Evolutionary conservation across 2,329 filamentous ascomycete species (phyloP).

Genomic region (Amesomyces nigricolor): DNA sequence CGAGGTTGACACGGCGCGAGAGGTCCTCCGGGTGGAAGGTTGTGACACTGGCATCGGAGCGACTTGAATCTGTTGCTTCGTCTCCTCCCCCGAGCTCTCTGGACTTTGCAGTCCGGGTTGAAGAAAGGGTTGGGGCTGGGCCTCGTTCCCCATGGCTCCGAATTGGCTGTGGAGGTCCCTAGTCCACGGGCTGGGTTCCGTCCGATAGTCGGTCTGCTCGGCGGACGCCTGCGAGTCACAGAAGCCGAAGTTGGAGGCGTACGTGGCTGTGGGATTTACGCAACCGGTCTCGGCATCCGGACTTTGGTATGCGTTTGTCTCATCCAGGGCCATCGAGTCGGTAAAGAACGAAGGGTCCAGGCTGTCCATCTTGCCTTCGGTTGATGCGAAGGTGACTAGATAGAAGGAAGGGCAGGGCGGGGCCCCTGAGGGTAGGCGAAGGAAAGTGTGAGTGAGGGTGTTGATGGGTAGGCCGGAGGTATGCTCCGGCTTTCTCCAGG

Average conservation of each 20-base stretch:
- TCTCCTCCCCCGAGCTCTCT: conserved; percentile 17
- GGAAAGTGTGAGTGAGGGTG: no score
- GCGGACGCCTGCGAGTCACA: conserved; percentile 4
- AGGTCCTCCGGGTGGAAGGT: conserved; percentile 19
- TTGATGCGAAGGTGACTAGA: not conserved
- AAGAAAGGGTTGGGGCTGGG: conserved; percentile 20
- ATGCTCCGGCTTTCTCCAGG: conserved; percentile 5
- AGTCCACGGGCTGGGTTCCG: no score
- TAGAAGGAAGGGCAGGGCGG: no score
- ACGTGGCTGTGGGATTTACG: conserved; percentile 14
- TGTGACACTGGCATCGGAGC: conserved; percentile 12
- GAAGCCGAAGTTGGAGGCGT: conserved; percentile 14
- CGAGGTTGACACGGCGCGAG: conserved; percentile 22
- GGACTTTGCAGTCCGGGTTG: conserved; percentile 19
- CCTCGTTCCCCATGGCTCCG: conserved; percentile 11
- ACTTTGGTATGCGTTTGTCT: conserved; percentile 19
- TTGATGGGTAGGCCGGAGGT: conserved; percentile 11
- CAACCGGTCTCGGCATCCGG: conserved; percentile 11
- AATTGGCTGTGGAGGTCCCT: conserved; percentile 14
- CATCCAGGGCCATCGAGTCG: conserved; percentile 24
- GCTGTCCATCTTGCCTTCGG: conserved; percentile 22
- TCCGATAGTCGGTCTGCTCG: not conserved
- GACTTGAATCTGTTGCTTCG: conserved; percentile 17
- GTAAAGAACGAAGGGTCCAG: conserved; percentile 22
- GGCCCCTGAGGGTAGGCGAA: no score